phyloP scores from a whole-genome alignment of 805 yeast genomes.

The Candida broadrunensis region DNA sequence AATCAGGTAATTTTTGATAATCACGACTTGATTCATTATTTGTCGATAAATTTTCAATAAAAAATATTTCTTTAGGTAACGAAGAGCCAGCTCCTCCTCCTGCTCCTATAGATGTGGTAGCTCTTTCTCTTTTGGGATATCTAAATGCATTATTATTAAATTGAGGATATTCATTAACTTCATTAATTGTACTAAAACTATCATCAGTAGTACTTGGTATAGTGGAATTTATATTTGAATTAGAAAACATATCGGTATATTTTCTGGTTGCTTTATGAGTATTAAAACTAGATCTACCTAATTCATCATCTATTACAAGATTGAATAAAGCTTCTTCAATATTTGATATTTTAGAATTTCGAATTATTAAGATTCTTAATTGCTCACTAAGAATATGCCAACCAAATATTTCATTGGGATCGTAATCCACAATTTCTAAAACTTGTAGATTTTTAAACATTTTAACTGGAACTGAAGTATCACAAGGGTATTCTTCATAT shows the following conservation, averaged over 20 bases:
- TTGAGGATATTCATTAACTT: constrained; percentile 8
- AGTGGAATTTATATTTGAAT: neutral
- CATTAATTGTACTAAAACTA: constrained; percentile 5
- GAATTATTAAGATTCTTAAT: constrained; percentile 52
- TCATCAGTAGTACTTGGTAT: constrained; percentile 11
- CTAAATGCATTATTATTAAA: constrained; percentile 20
- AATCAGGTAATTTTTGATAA: constrained; percentile 26
- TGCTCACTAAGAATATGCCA: constrained; percentile 59
- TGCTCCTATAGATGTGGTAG: constrained; percentile 14
- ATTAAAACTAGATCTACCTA: constrained; percentile 35
- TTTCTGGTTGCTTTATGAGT: constrained; percentile 9
- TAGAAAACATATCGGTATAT: constrained; percentile 1
- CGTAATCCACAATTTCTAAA: constrained; percentile 56
- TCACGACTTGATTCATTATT: constrained; percentile 6
- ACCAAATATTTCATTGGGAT: constrained; percentile 64
- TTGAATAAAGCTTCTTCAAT: constrained; percentile 51
- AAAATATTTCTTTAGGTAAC: constrained; percentile 15
- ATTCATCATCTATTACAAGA: constrained; percentile 53
- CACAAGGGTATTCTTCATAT: constrained; percentile 70
- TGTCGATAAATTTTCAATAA: neutral
- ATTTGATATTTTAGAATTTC: constrained; percentile 48
- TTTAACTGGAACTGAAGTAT: constrained; percentile 62
- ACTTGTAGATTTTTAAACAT: constrained; percentile 63
- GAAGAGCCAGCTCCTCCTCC: constrained; percentile 23
- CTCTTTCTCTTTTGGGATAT: constrained; percentile 20